Evolutionary conservation across 2,329 filamentous ascomycete genomes (phyloP).

Genomic region (Exophiala bonariae): DNA sequence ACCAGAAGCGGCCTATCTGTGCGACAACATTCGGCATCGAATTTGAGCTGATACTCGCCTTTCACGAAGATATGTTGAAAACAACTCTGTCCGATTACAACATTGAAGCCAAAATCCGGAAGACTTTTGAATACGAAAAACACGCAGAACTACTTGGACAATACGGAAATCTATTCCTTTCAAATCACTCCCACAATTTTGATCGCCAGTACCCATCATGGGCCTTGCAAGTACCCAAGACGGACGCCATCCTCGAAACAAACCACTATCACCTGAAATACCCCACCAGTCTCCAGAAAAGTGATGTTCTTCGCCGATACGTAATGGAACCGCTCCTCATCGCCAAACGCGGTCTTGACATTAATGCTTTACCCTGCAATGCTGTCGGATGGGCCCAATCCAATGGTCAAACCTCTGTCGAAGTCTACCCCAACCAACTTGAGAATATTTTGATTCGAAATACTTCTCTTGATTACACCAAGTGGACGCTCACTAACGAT

Average conservation of each 20-base stretch:
- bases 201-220: constrained; percentile 13
- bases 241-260: constrained; percentile 5
- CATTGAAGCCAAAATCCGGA: constrained; percentile 13
- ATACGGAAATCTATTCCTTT: constrained; percentile 9
- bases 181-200: neutral
- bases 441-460: constrained; percentile 12
- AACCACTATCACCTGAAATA: neutral
- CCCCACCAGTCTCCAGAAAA: neutral
- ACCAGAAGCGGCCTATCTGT: neutral
- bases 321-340: constrained; percentile 22
- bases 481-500: constrained; percentile 26
- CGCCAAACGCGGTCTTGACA: constrained; percentile 9
- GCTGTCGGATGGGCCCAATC: constrained; percentile 18
- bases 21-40: constrained; percentile 22
- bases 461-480: constrained; percentile 12
- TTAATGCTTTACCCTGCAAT: constrained; percentile 6
- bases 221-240: constrained; percentile 18
- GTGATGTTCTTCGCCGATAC: constrained; percentile 16
- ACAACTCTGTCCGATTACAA: constrained; percentile 9
- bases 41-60: constrained; percentile 21
- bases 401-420: neutral
- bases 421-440: neutral
- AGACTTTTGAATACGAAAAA: constrained; percentile 1
- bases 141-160: neutral
- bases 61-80: constrained; percentile 14